Conservation (phyloP, 345 rosid genomes). For the Punica granatum region DNA sequence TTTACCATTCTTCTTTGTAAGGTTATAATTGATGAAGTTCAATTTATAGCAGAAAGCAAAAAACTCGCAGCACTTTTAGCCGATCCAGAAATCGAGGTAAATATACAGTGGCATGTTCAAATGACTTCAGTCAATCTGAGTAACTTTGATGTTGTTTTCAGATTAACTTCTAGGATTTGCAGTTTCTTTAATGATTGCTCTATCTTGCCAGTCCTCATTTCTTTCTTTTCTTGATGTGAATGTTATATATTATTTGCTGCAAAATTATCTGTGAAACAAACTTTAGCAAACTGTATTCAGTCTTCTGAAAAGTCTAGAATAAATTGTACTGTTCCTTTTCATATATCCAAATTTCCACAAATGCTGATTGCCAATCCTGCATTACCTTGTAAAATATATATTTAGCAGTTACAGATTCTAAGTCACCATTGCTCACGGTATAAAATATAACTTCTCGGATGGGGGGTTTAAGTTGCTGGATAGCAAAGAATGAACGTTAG, state of each 20-base stretch:
- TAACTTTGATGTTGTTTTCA: not conserved
- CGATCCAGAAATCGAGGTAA: slow-evolving; percentile 91
- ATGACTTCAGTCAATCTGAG: slow-evolving; percentile 10
- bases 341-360: not conserved
- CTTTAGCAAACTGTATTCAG: not conserved
- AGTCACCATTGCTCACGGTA: not conserved
- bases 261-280: not conserved
- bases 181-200: not conserved
- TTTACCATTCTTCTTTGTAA: slow-evolving; percentile 7
- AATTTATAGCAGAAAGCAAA: slow-evolving; percentile 57
- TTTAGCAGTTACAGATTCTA: not conserved
- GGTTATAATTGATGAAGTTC: slow-evolving; percentile 54
- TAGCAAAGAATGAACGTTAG: not conserved
- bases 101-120: slow-evolving; percentile 13
- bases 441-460: not conserved
- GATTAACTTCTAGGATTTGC: not conserved
- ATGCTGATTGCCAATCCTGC: not conserved
- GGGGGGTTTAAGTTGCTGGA: not conserved
- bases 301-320: not conserved
- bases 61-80: slow-evolving; percentile 82
- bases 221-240: not conserved
- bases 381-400: not conserved
- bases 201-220: not conserved
- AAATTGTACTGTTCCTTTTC: no score
- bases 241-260: not conserved